Base-by-base conservation (phyloP, 805 yeast species). In the Yarrowia hollandica region DNA sequence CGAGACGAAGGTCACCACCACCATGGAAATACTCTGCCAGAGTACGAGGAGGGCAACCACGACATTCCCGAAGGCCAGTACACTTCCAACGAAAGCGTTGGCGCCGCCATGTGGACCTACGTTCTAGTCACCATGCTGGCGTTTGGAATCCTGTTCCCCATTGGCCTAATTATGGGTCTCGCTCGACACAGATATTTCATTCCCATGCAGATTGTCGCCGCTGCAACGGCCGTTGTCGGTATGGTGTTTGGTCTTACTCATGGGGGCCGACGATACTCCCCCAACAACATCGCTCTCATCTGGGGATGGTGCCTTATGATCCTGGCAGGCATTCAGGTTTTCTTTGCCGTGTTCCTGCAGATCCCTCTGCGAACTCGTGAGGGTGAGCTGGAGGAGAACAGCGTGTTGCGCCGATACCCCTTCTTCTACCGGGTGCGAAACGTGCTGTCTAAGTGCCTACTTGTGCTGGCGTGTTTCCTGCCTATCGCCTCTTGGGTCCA, bases 401-500 rank as follows among this genome's bases (percentile, higher is more conserved):
- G 35, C 76, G 74, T 61, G 66, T 72, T 28, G 71, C 69, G 35
- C 66, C 67, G 50, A 76, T 76, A 52, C 44, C 58, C 58, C 28
- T 57, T 72, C 10, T 61, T 72, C 21, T 69, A 73, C 35, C 67
- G 65, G 46, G 60, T 75, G 31, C 68, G 72, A 19, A 48, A 57
- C 10, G 64, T 61, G 16, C 57, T 72, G 42, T 66, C 69, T 59
- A 54, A 65, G 35, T 35, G 42, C 18, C 58, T 52, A n/a, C 35
- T 52, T 14, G 58, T 69, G 2, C 62, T 70, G 8, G 71, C 75
- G 5, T 59, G 70, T n/a, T 39, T 68, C 30, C 72, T 75, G 62
- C 79, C 79, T 6, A 63, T 75, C 6, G 62, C 74, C 25, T 94
- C 95, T 8, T 89, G 95, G 87, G 85, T 90, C 9, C 83, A 88